Conservation (phyloP, 75 land plant genomes). For the Larix kaempferi region DNA sequence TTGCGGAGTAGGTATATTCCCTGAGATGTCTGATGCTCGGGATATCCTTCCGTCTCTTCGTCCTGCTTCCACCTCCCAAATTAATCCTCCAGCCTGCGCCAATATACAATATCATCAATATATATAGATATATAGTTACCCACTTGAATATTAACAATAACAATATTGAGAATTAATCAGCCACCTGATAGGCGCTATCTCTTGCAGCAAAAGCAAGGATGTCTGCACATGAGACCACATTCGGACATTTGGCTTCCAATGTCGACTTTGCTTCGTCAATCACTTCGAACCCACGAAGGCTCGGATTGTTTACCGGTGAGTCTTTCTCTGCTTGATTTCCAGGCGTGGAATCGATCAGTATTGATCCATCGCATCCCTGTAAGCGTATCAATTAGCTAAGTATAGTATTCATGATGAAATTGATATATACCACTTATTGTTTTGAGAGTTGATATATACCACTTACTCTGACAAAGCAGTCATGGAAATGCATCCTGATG, state of each 20-base stretch:
- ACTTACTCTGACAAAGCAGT: too few species aligned
- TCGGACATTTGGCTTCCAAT: slow-evolving; percentile 13
- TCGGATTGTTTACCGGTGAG: slow-evolving; percentile 5
- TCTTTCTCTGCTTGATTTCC: slow-evolving; percentile 18
- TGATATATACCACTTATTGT: too few species aligned
- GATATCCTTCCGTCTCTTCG: slow-evolving; percentile 4
- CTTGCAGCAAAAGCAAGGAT: slow-evolving; percentile 16
- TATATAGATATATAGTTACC: not conserved
- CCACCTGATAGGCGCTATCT: slow-evolving; percentile 10
- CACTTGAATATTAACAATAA: not conserved
- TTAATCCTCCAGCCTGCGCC: slow-evolving; percentile 26
- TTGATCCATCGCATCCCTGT: slow-evolving; percentile 26
- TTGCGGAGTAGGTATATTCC: slow-evolving; percentile 18
- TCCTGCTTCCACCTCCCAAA: slow-evolving; percentile 13
- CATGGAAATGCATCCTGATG: too few species aligned
- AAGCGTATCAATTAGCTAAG: not conserved
- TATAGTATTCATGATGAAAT: too few species aligned
- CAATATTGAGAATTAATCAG: not conserved
- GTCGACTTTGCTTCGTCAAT: slow-evolving; percentile 9
- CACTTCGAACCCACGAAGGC: slow-evolving; percentile 14
- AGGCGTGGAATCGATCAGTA: slow-evolving; percentile 11
- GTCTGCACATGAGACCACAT: slow-evolving; percentile 23
- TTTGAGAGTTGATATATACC: too few species aligned
- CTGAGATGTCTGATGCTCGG: not conserved
- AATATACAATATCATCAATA: not conserved